Evolutionary conservation across 2,329 filamentous ascomycete genomes (phyloP), one percentile per base, ranked within the genome.

Genomic region (Ophiostoma novo-ulmi): DNA sequence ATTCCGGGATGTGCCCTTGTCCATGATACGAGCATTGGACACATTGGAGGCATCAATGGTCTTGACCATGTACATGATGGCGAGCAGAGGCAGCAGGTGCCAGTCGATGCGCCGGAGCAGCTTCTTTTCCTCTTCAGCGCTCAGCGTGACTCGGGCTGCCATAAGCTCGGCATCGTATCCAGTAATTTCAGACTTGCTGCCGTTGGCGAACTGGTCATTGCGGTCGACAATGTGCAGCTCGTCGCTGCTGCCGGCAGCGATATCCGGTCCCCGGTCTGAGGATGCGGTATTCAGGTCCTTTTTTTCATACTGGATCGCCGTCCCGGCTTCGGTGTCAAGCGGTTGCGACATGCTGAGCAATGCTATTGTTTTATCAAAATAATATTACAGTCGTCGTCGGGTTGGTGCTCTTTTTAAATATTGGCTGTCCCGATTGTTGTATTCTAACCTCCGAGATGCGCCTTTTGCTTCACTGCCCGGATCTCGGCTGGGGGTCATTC

Each of bases 11-110:
- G 80, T 82, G 5, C 80, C 80, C 48, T 74, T 76, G 70, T 82
- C 80, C 80, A 82, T 82, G 39, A 82, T 82, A 11, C 80, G 77
- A 5, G 80, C 80, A 70, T 82, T 82, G 0, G 80, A 79, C n/a
- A 81, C 74, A 73, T 73, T 73, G 26, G 70, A 67, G 0, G 72
- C 70, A 35, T 74, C 71, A 10, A 74, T 69, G 11, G 70, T 73
- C 69, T 73, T 73, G 44, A 74, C 64, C 67, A 74, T 70, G 68
- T 72, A 74, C 66, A 74, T 73, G 11, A 74, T 64, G 5, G 73
- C 44, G 5, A 72, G 61, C 0, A 74, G 70, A 7, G 72, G 71
- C 48, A 74, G 55, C 22, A 74, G 58, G 20, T 68, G 70, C 71
- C 66, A 71, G 41, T 74, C 73, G 20, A 74, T 70, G 14, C 67